Percentiles rank a stretch among this genome's conserved stretches.
Evolutionary conservation across 2,329 filamentous ascomycete species (phyloP).

Genomic region (Aspergillus novofumigatus): DNA sequence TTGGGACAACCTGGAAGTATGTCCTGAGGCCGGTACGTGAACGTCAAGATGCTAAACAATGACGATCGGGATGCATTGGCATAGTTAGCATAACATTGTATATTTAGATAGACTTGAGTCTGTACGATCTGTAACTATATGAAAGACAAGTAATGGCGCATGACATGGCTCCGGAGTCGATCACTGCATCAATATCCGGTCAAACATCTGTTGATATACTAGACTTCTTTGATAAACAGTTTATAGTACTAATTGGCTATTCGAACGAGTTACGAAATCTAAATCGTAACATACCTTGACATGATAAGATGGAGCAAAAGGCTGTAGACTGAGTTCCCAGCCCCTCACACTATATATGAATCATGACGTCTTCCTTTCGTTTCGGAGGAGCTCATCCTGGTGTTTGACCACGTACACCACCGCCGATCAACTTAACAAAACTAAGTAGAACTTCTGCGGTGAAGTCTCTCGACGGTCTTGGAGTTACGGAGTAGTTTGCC

Average conservation of each 20-base stretch:
- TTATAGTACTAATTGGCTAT: not conserved
- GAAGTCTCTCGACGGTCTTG: not conserved
- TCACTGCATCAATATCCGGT: not conserved
- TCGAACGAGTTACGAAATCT: no score
- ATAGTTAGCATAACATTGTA: not conserved
- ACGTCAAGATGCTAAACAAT: not conserved
- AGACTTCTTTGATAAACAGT: not conserved
- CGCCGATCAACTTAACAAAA: not conserved
- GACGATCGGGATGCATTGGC: not conserved
- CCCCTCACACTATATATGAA: not conserved
- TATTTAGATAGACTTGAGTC: not conserved
- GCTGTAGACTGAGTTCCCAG: not conserved
- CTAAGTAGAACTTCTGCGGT: not conserved
- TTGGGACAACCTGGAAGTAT: constrained; percentile 47
- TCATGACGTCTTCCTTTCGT: not conserved
- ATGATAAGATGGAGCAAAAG: not conserved
- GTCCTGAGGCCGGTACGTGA: constrained; percentile 31
- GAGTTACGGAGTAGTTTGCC: not conserved
- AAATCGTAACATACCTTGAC: not conserved
- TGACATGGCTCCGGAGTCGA: not conserved
- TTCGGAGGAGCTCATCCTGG: no score
- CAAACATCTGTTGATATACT: not conserved
- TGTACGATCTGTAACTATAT: not conserved
- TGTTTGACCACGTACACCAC: not conserved
- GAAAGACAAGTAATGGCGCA: not conserved